Percentiles rank a stretch among this genome's conserved stretches.
These are phyloP conservation scores for Teunomyces gatunensis DNA, from an alignment of 805 yeast genomes.

Conservation along the genomic window DNA sequence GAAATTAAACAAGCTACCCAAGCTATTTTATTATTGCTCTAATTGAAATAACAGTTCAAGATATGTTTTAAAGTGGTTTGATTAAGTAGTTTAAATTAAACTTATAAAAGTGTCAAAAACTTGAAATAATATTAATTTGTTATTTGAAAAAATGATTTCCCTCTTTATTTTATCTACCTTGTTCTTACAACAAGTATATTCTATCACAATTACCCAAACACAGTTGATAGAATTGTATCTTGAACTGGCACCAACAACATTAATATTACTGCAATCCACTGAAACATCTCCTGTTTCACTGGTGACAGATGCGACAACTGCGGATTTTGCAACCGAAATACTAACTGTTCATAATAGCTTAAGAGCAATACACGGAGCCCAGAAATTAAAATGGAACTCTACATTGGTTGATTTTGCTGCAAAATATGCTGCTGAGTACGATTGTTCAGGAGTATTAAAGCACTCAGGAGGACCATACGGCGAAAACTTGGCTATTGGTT, in stretches of 20 bases:
- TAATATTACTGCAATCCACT: neutral
- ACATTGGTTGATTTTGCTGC: conserved; percentile 31
- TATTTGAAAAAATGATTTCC: too few relatives aligned
- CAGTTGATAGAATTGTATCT: neutral
- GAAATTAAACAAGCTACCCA: too few relatives aligned
- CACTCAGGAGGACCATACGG: conserved; percentile 39
- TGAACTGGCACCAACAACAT: neutral
- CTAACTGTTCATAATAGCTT: conserved; percentile 28
- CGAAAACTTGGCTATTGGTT: conserved; percentile 41
- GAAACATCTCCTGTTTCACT: neutral
- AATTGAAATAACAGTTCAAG: too few relatives aligned
- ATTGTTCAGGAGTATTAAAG: conserved; percentile 31
- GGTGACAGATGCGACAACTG: neutral
- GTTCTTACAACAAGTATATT: too few relatives aligned
- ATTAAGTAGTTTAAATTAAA: too few relatives aligned
- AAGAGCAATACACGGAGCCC: conserved; percentile 29
- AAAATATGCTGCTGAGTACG: conserved; percentile 28
- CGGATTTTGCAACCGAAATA: conserved; percentile 18
- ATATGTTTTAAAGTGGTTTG: too few relatives aligned
- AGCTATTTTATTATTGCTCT: too few relatives aligned
- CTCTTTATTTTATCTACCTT: too few relatives aligned
- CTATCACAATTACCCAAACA: neutral
- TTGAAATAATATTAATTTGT: too few relatives aligned
- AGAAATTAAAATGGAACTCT: conserved; percentile 30
- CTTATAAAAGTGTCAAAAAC: too few relatives aligned